A percentile compares a stretch with the other conserved stretches of the same genome.
Evolutionary conservation across 805 yeast genomes (phyloP).

Genomic region (Komagataella pastoris): DNA sequence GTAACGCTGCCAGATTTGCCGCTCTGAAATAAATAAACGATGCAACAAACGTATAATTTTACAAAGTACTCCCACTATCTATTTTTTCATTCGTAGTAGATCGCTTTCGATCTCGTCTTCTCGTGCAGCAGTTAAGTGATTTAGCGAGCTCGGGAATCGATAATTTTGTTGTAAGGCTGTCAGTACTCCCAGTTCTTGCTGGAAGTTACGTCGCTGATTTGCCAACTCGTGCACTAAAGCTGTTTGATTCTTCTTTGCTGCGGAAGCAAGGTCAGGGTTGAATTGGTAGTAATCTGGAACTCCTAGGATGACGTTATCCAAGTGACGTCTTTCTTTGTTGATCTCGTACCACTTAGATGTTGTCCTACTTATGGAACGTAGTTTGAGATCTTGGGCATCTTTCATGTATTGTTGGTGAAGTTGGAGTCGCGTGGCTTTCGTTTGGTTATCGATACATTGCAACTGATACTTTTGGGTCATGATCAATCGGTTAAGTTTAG

Average conservation of each 20-base stretch:
- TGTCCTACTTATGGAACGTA: constrained; percentile 51
- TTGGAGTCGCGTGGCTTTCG: constrained; percentile 63
- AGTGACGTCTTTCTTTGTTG: constrained; percentile 72
- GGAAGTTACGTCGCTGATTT: constrained; percentile 51
- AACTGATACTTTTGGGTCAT: constrained; percentile 47
- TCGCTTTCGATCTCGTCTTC: constrained; percentile 69
- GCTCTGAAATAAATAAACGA: constrained; percentile 21
- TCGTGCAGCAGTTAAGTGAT: constrained; percentile 47
- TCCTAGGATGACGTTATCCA: constrained; percentile 53
- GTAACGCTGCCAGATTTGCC: constrained; percentile 9
- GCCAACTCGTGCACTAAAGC: constrained; percentile 30
- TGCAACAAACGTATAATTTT: background rate
- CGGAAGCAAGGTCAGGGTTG: constrained; percentile 12
- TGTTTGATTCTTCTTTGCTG: constrained; percentile 9
- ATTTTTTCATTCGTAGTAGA: constrained; percentile 45
- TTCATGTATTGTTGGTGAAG: constrained; percentile 77
- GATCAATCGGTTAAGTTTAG: constrained; percentile 30
- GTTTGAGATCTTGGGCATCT: constrained; percentile 52
- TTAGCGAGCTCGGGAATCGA: constrained; percentile 75
- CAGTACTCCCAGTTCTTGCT: constrained; percentile 57
- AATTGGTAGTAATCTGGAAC: constrained; percentile 29
- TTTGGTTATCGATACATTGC: constrained; percentile 67
- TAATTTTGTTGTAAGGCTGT: constrained; percentile 53
- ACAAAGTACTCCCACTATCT: background rate
- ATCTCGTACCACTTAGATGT: constrained; percentile 87